Conservation (phyloP, 306 rosid genomes). For the Boehmeria nivea region DNA sequence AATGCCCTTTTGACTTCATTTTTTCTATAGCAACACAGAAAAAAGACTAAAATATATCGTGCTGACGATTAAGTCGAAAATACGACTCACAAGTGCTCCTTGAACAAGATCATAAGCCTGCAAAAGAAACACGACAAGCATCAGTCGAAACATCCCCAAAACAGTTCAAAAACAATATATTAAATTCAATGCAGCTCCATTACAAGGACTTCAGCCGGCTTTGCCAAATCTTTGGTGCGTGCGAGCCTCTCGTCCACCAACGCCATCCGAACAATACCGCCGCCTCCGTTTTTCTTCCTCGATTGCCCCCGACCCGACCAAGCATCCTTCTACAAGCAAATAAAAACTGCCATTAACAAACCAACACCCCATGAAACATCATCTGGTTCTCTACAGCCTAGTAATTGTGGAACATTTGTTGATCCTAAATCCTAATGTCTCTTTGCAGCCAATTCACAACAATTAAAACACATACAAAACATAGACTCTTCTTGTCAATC, state of each 20-base stretch:
- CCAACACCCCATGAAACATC: too few relatives aligned
- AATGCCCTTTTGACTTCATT: too few relatives aligned
- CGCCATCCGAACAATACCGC: slow-evolving; percentile 45
- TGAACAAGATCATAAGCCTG: slow-evolving; percentile 91
- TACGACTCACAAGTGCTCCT: slow-evolving; percentile 77
- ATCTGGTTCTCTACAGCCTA: too few relatives aligned
- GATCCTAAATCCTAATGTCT: not conserved
- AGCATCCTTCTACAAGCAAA: slow-evolving; percentile 38
- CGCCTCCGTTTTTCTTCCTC: slow-evolving; percentile 20
- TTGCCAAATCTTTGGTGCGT: slow-evolving; percentile 27
- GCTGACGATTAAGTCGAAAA: not conserved
- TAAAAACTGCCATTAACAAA: too few relatives aligned
- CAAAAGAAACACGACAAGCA: slow-evolving; percentile 11
- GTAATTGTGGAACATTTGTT: not conserved
- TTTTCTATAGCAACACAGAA: not conserved
- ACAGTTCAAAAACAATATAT: not conserved
- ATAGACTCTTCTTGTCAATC: too few relatives aligned
- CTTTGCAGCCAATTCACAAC: too few relatives aligned
- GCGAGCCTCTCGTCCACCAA: slow-evolving; percentile 47
- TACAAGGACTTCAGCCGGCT: slow-evolving; percentile 64
- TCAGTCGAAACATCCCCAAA: slow-evolving; percentile 5
- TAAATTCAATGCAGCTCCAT: slow-evolving; percentile 5
- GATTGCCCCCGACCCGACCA: slow-evolving; percentile 30
- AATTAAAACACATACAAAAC: too few relatives aligned
- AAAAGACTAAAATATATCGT: not conserved